Conservation (phyloP, 2,329 filamentous ascomycete genomes). For the Lasiodiplodia theobromae region DNA sequence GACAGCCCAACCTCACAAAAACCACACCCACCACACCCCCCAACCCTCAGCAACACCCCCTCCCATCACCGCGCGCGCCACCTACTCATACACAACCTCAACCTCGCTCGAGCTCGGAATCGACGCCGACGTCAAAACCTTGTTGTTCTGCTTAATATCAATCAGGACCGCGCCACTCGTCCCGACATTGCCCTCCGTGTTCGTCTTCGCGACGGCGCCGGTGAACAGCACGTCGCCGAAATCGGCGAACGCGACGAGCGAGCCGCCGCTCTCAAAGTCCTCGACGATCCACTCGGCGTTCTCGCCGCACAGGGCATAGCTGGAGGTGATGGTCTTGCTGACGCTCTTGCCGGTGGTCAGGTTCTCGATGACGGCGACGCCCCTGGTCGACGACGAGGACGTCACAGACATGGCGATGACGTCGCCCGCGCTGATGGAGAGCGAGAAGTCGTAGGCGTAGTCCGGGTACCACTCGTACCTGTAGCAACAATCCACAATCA, state of each 20-base stretch:
- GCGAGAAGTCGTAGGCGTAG: slow-evolving; percentile 61
- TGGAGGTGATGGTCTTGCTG: slow-evolving; percentile 56
- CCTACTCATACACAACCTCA: slow-evolving; percentile 27
- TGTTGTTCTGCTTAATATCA: slow-evolving; percentile 54
- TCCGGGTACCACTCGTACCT: slow-evolving; percentile 55
- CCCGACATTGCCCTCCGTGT: slow-evolving; percentile 36
- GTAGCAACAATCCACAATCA: slow-evolving; percentile 34
- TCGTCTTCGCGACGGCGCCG: slow-evolving; percentile 24
- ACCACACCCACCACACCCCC: neutral
- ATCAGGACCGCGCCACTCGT: slow-evolving; percentile 52
- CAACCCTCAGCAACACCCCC: neutral
- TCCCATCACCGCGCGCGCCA: neutral
- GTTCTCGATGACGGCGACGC: slow-evolving; percentile 60
- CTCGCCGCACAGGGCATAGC: slow-evolving; percentile 29
- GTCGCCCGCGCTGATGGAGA: slow-evolving; percentile 51
- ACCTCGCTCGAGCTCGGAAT: slow-evolving; percentile 16
- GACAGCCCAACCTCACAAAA: neutral
- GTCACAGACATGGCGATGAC: slow-evolving; percentile 51
- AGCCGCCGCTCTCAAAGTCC: slow-evolving; percentile 29
- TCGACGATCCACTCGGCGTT: slow-evolving; percentile 34
- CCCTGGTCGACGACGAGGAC: slow-evolving; percentile 50
- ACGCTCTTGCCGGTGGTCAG: slow-evolving; percentile 60
- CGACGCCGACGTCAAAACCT: slow-evolving; percentile 27
- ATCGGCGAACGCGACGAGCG: slow-evolving; percentile 29
- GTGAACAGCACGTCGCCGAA: slow-evolving; percentile 31